Evolutionary conservation across 768 basidiomycete species (phyloP).

Genomic region (Russula abietina): DNA sequence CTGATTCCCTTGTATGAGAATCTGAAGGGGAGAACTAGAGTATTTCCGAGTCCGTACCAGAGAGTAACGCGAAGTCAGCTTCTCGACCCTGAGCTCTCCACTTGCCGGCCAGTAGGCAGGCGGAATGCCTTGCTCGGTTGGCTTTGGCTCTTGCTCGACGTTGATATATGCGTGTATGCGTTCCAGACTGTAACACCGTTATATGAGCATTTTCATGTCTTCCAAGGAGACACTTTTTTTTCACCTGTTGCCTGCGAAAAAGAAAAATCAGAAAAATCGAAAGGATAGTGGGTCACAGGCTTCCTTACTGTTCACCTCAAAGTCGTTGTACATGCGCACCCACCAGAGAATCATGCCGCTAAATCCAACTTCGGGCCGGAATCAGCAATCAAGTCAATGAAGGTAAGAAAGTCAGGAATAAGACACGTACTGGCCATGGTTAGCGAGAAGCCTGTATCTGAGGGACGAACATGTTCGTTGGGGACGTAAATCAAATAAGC

Average conservation of each 20-base stretch:
- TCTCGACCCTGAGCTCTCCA: constrained; percentile 47
- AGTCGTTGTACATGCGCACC: constrained; percentile 41
- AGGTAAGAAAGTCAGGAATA: no score
- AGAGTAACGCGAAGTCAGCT: constrained; percentile 47
- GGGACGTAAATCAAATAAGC: constrained; percentile 50
- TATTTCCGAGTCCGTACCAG: constrained; percentile 32
- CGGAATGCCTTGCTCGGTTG: constrained; percentile 40
- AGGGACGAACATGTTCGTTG: constrained; percentile 34
- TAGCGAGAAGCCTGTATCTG: constrained; percentile 37
- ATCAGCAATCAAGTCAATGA: neutral
- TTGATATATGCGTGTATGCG: constrained; percentile 49
- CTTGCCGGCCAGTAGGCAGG: constrained; percentile 62
- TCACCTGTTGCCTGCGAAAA: constrained; percentile 30
- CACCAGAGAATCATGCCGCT: constrained; percentile 49
- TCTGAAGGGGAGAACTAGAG: constrained; percentile 41
- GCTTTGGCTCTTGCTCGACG: constrained; percentile 50
- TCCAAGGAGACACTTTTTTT: neutral
- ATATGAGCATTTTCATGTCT: constrained; percentile 1
- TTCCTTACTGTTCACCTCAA: constrained; percentile 40
- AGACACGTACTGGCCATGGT: constrained; percentile 37
- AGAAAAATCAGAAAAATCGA: neutral
- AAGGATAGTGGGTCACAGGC: no score
- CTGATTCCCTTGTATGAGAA: constrained; percentile 15
- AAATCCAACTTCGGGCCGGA: constrained; percentile 40
- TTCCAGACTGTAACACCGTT: constrained; percentile 35